Conservation (phyloP, 2,329 filamentous ascomycete genomes). For the Fusarium torreyae region DNA sequence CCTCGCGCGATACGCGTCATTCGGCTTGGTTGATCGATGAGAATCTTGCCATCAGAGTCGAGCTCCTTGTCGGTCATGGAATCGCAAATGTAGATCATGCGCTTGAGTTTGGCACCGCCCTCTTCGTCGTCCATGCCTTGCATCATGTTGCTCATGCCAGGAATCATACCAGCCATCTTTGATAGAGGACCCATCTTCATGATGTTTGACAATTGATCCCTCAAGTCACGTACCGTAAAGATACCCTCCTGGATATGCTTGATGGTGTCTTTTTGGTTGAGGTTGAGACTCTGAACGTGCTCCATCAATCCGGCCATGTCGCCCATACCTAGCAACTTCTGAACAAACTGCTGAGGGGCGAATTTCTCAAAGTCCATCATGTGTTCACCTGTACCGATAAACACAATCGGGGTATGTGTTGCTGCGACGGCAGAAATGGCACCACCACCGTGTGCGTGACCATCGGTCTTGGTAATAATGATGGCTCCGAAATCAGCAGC, state of each 20-base stretch:
- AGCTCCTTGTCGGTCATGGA: conserved; percentile 98
- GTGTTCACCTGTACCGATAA: conserved; percentile 97
- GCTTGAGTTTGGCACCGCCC: conserved; percentile 90
- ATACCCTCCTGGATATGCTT: conserved; percentile 98
- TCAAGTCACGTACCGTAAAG: conserved; percentile 93
- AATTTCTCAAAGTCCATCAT: conserved; percentile 96
- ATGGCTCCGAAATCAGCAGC: conserved; percentile 97
- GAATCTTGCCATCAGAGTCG: conserved; percentile 94
- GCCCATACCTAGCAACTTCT: conserved; percentile 95
- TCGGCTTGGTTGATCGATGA: conserved; percentile 90
- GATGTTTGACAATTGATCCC: conserved; percentile 96
- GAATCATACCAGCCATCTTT: conserved; percentile 99
- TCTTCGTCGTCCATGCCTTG: conserved; percentile 97
- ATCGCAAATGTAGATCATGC: conserved; percentile 99
- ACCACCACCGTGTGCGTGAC: conserved; percentile 94
- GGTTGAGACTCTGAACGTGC: conserved; percentile 94
- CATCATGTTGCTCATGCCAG: conserved; percentile 93
- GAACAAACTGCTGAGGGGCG: conserved; percentile 91
- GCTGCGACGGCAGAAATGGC: conserved; percentile 98
- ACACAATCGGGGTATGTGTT: conserved; percentile 96
- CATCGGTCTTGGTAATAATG: conserved; percentile 99
- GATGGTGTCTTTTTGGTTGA: conserved; percentile 98
- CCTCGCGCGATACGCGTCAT: conserved; percentile 94
- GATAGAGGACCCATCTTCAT: conserved; percentile 99
- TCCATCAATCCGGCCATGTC: conserved; percentile 96